Percentiles rank a stretch among this genome's conserved stretches.
Conservation (phyloP, 2,329 filamentous ascomycete genomes). For the Mariannaea elegans region DNA sequence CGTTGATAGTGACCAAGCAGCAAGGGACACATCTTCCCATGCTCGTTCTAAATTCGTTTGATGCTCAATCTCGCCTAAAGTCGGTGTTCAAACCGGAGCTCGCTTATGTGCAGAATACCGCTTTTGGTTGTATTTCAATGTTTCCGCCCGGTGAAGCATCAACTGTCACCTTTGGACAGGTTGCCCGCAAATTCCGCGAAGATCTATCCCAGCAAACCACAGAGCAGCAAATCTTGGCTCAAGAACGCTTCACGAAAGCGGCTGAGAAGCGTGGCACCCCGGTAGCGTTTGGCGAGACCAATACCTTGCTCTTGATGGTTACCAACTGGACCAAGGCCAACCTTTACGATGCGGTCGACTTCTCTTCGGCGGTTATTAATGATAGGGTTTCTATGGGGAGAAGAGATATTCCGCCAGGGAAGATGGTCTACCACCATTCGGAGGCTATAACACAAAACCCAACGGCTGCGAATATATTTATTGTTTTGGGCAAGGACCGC, state of each 20-base stretch:
- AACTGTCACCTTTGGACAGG: neutral
- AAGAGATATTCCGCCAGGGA: conserved; percentile 2
- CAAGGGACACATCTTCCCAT: neutral
- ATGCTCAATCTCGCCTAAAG: conserved; percentile 6
- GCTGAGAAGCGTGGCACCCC: neutral
- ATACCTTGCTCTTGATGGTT: conserved; percentile 4
- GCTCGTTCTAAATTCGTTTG: conserved; percentile 1
- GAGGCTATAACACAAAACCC: neutral
- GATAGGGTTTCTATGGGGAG: too few species aligned
- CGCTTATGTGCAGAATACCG: conserved; percentile 12
- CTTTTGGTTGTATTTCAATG: neutral
- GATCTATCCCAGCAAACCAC: conserved; percentile 10
- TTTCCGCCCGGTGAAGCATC: conserved; percentile 3
- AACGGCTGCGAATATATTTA: neutral
- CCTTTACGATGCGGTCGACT: conserved; percentile 15
- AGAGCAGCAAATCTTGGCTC: conserved; percentile 2
- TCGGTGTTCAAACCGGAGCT: neutral
- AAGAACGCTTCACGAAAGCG: neutral
- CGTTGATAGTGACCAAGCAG: neutral
- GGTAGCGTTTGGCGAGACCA: conserved; percentile 8
- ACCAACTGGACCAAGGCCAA: conserved; percentile 22
- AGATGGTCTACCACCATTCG: conserved; percentile 12
- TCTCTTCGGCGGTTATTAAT: conserved; percentile 10
- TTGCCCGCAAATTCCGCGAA: conserved; percentile 9
- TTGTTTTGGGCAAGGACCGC: neutral